Evolutionary conservation across 139 green algal species (phyloP).

Genomic region (Volvox africanus): DNA sequence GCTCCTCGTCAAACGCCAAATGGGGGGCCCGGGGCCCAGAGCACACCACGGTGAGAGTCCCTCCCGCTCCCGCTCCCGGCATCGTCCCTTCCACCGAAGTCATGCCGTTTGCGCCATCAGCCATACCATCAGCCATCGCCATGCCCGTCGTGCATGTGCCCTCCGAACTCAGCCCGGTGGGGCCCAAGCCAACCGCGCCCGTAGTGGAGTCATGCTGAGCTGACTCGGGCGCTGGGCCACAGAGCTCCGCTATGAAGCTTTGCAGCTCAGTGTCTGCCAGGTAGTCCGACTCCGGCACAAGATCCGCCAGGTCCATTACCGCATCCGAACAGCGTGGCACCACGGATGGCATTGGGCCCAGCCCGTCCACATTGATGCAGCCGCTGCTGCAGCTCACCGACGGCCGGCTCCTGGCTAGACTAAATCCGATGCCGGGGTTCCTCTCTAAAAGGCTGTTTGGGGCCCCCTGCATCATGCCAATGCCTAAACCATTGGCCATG

Average conservation of each 20-base stretch:
- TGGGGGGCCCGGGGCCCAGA: not conserved
- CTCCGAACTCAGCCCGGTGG: not conserved
- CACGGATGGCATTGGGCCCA: not conserved
- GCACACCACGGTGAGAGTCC: too few species aligned
- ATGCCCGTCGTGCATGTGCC: not conserved
- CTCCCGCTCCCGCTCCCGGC: not conserved
- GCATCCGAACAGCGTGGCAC: not conserved
- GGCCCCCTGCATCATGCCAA: too few species aligned
- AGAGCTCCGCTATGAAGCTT: constrained; percentile 36
- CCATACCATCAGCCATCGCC: not conserved
- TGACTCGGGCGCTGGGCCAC: not conserved
- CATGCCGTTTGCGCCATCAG: not conserved
- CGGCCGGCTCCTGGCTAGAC: not conserved
- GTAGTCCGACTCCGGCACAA: constrained; percentile 1
- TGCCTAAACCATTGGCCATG: too few species aligned
- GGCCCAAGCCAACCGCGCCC: not conserved
- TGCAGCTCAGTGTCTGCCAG: constrained; percentile 25
- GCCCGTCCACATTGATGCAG: not conserved
- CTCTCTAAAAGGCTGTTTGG: too few species aligned
- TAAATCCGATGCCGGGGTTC: not conserved
- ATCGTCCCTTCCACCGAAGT: not conserved
- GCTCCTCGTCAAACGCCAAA: constrained; percentile 23
- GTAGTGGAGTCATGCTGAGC: not conserved
- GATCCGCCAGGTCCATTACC: not conserved
- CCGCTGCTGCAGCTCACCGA: not conserved